These are phyloP conservation scores for Penicillium decumbens DNA, from an alignment of 2,329 filamentous ascomycete genomes.

Conservation along the genomic window DNA sequence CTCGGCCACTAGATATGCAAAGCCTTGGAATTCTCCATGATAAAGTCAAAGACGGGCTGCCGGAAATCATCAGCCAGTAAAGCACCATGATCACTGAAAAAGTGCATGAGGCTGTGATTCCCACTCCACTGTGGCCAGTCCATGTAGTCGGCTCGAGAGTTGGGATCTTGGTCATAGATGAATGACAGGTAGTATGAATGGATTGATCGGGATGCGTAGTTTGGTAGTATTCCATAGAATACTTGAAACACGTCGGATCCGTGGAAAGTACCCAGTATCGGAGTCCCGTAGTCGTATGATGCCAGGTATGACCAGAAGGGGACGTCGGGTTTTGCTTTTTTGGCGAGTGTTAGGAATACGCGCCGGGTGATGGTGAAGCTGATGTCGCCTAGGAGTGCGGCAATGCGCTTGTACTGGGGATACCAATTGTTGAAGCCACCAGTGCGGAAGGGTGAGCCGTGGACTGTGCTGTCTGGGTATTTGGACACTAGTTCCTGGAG, in stretches of 20 bases:
- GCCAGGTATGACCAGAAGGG: constrained; percentile 71
- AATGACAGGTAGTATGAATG: constrained; percentile 71
- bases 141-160: constrained; percentile 47
- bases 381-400: constrained; percentile 70
- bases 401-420: constrained; percentile 71
- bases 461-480: constrained; percentile 55
- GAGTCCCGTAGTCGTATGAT: constrained; percentile 66
- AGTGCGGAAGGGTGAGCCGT: constrained; percentile 70
- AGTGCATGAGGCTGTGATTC: constrained; percentile 49
- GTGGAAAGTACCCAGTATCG: constrained; percentile 72
- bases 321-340: constrained; percentile 51
- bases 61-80: constrained; percentile 50
- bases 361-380: constrained; percentile 70
- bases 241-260: constrained; percentile 64
- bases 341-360: constrained; percentile 52
- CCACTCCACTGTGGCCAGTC: constrained; percentile 55
- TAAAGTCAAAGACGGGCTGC: constrained; percentile 40
- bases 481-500: constrained; percentile 56
- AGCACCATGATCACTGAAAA: constrained; percentile 37
- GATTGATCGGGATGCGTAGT: constrained; percentile 57
- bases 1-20: constrained; percentile 23
- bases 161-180: constrained; percentile 66
- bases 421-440: constrained; percentile 65
- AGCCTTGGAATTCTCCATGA: constrained; percentile 27
- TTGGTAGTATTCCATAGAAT: constrained; percentile 60